A percentile compares a stretch with the other conserved stretches of the same genome.
These are phyloP conservation scores for Fomitopsis pulvina DNA, from an alignment of 768 basidiomycete genomes.

Conservation along the genomic window DNA sequence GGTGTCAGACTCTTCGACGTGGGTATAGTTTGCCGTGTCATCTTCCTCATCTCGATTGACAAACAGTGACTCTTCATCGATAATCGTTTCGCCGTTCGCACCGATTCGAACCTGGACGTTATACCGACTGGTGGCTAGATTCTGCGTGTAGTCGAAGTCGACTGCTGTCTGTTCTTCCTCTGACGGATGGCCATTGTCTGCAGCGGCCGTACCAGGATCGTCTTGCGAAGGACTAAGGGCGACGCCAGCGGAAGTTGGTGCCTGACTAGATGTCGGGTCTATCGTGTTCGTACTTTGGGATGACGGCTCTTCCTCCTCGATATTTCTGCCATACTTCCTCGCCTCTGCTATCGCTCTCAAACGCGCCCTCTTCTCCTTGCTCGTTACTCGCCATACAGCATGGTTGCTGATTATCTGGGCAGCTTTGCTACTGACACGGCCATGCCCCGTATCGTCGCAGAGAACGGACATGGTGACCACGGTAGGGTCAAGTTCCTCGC, in stretches of 20 bases:
- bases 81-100: conserved; percentile 79
- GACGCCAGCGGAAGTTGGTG: not conserved
- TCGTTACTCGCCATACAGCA: conserved; percentile 63
- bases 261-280: not conserved
- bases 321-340: conserved; percentile 64
- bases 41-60: conserved; percentile 67
- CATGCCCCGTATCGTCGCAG: conserved; percentile 73
- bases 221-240: not conserved
- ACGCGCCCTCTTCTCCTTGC: conserved; percentile 56
- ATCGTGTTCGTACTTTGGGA: no score
- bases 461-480: conserved; percentile 75
- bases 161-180: conserved; percentile 38
- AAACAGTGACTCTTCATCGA: conserved; percentile 80
- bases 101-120: conserved; percentile 86
- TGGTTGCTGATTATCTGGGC: conserved; percentile 66
- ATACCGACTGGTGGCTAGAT: conserved; percentile 60
- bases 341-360: conserved; percentile 62
- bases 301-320: conserved; percentile 43
- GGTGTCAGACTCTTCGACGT: conserved; percentile 76
- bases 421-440: conserved; percentile 74
- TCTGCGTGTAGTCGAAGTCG: conserved; percentile 66
- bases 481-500: conserved; percentile 79
- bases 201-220: conserved; percentile 1
- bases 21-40: conserved; percentile 67
- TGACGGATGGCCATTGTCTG: conserved; percentile 4